Evolutionary conservation across 2,329 filamentous ascomycete species (phyloP), one percentile per base, ranked within the genome.

Genomic region (Scytalidium lignicola): DNA sequence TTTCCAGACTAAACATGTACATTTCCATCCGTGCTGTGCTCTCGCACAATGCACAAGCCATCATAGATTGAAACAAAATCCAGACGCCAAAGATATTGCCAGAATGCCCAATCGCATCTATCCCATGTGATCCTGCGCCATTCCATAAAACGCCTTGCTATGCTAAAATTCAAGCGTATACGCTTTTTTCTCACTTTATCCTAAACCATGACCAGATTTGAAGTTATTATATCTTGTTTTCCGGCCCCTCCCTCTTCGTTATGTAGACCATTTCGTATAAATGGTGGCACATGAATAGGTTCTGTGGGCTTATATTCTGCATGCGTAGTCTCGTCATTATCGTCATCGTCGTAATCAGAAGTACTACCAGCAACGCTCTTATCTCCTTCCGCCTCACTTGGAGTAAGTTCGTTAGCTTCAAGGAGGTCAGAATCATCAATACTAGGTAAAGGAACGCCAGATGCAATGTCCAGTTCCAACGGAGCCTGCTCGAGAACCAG

Each of bases 211-310:
- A 61, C 52, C 23, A 60, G 41, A 41, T 51, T 47, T 32, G 58
- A 26, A 19, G 52, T 47, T 32, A 51, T 46, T 2, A 57, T 43
- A 6, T 51, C 51, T 21, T 52, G 42, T 26, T 51, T 44, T 12
- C 48, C 44, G 44, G 44, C 42, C 18, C 49, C 54, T 19, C 55
- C 55, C 13, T 47, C 50, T n/a, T 52, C 42, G 13, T 44, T 48
- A 20, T 53, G 48, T 5, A 51, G 42, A 19, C 58, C 56, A 3
- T 48, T 50, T 41, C 56, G 50, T 12, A 62, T 47, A 41, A 59
- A 61, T 7, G 51, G 54, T n/a, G 56, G 46, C 9, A 64, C 57
- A 41, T 58, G 37, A 22, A 64, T 63, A 18, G 60, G 52, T 44
- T 61, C 55, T 10, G 57, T 53, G 29, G 58, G 60, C 23, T 57